These are phyloP conservation scores for Penicillium fuscoglaucum DNA, from an alignment of 2,329 filamentous ascomycete genomes.

Conservation along the genomic window DNA sequence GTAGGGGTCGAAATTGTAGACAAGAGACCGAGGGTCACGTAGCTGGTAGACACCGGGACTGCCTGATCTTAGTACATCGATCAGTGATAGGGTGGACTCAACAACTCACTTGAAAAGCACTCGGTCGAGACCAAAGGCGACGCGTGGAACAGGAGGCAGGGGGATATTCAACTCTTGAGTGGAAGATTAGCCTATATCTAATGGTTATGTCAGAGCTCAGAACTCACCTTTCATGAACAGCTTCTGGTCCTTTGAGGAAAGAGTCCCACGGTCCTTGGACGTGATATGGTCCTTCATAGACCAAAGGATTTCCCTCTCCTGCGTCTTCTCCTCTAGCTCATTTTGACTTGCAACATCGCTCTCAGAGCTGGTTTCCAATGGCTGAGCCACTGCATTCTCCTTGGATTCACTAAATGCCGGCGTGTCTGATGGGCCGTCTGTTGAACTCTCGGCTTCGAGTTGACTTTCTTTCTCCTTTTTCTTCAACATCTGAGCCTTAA, in stretches of 20 bases:
- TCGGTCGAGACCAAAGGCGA: constrained; percentile 76
- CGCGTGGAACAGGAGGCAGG: constrained; percentile 58
- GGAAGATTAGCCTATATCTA: constrained; percentile 9
- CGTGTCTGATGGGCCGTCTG: not conserved
- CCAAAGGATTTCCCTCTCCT: not conserved
- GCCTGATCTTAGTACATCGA: constrained; percentile 12
- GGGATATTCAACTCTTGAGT: constrained; percentile 42
- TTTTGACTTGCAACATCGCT: not conserved
- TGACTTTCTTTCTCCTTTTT: not conserved
- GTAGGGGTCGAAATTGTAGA: constrained; percentile 97
- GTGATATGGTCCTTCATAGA: not conserved
- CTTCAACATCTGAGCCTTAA: not conserved
- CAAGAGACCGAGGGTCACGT: constrained; percentile 80
- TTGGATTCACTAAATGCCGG: not conserved
- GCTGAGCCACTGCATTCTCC: not conserved
- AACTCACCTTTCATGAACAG: constrained; percentile 24
- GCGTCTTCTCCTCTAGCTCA: not conserved
- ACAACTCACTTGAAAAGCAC: constrained; percentile 79
- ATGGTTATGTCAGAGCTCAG: not conserved
- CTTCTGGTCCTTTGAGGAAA: constrained; percentile 11
- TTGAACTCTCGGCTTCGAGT: not conserved
- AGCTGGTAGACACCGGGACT: constrained; percentile 82
- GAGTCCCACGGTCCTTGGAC: constrained; percentile 15
- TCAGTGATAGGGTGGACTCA: not conserved
- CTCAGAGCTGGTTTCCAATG: not conserved